These are phyloP conservation scores for Saccharomycopsis babjevae DNA, from an alignment of 805 yeast genomes.

Conservation along the genomic window DNA sequence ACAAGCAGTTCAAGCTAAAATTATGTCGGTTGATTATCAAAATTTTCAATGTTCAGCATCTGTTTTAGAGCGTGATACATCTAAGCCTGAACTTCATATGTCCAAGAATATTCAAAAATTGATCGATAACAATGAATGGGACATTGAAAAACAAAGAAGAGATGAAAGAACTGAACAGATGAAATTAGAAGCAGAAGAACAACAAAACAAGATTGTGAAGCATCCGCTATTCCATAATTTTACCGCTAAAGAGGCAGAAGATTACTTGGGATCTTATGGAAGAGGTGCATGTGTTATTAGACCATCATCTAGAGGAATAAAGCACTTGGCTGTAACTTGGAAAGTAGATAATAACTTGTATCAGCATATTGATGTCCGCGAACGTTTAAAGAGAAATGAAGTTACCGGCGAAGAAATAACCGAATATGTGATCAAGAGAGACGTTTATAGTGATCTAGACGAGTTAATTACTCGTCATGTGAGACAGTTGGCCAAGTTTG, in stretches of 20 bases:
- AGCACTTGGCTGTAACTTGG: slow-evolving; percentile 91
- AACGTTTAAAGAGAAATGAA: slow-evolving; percentile 55
- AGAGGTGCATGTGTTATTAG: slow-evolving; percentile 91
- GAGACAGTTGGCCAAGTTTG: slow-evolving; percentile 70
- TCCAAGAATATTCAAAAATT: slow-evolving; percentile 22
- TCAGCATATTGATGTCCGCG: slow-evolving; percentile 85
- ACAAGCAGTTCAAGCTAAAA: slow-evolving; percentile 80
- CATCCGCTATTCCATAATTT: slow-evolving; percentile 86
- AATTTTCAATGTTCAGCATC: slow-evolving; percentile 66
- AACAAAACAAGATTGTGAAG: slow-evolving; percentile 68
- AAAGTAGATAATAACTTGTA: slow-evolving; percentile 84
- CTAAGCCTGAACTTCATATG: slow-evolving; percentile 30
- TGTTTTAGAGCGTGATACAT: slow-evolving; percentile 55
- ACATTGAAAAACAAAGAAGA: slow-evolving; percentile 58
- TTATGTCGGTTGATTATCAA: slow-evolving; percentile 62
- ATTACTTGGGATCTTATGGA: slow-evolving; percentile 74
- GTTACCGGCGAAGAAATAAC: slow-evolving; percentile 53
- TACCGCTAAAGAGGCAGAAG: slow-evolving; percentile 84
- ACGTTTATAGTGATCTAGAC: slow-evolving; percentile 77
- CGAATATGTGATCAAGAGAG: slow-evolving; percentile 53
- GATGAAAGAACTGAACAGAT: slow-evolving; percentile 51
- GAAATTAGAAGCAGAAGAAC: slow-evolving; percentile 54
- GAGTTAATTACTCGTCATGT: slow-evolving; percentile 84
- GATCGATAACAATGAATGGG: slow-evolving; percentile 62
- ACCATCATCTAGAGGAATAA: slow-evolving; percentile 85